A percentile compares a stretch with the other conserved stretches of the same genome.
These are phyloP conservation scores for Conidiobolus incongruus DNA, from an alignment of 371 early-diverging fungal genomes.

Conservation along the genomic window DNA sequence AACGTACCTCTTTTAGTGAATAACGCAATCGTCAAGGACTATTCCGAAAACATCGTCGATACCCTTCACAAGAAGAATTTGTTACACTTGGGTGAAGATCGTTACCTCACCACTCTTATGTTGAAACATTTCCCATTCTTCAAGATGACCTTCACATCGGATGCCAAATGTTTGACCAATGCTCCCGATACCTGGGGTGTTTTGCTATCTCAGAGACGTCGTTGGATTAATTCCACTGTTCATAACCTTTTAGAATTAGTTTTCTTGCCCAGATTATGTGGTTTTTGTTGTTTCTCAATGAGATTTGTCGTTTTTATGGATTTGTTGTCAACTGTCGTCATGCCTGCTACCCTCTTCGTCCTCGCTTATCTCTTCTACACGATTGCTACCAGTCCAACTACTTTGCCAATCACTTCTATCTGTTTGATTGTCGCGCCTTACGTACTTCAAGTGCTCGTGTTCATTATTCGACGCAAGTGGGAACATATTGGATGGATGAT, in stretches of 20 bases:
- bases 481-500: constrained; percentile 93
- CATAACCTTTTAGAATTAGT: constrained; percentile 93
- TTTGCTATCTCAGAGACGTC: constrained; percentile 85
- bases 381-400: constrained; percentile 23
- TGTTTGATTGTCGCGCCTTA: constrained; percentile 24
- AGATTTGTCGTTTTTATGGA: constrained; percentile 89
- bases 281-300: constrained; percentile 97
- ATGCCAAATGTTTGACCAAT: too few relatives aligned
- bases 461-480: constrained; percentile 62
- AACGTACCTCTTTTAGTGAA: constrained; percentile 81
- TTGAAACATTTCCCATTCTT: constrained; percentile 93
- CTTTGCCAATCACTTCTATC: constrained; percentile 26
- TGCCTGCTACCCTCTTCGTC: constrained; percentile 81
- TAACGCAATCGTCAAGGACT: constrained; percentile 76
- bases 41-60: constrained; percentile 86
- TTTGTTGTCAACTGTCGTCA: constrained; percentile 72
- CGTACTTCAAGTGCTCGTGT: constrained; percentile 67
- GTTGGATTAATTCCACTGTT: constrained; percentile 97
- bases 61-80: too few relatives aligned
- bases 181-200: constrained; percentile 91
- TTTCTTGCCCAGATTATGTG: constrained; percentile 73
- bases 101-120: constrained; percentile 92
- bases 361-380: constrained; percentile 48
- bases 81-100: constrained; percentile 62
- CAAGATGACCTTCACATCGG: constrained; percentile 86